A percentile compares a stretch with the other conserved stretches of the same genome.
Conservation (phyloP, 1,284 basidiomycete species). For the Violaceomyces palustris region DNA sequence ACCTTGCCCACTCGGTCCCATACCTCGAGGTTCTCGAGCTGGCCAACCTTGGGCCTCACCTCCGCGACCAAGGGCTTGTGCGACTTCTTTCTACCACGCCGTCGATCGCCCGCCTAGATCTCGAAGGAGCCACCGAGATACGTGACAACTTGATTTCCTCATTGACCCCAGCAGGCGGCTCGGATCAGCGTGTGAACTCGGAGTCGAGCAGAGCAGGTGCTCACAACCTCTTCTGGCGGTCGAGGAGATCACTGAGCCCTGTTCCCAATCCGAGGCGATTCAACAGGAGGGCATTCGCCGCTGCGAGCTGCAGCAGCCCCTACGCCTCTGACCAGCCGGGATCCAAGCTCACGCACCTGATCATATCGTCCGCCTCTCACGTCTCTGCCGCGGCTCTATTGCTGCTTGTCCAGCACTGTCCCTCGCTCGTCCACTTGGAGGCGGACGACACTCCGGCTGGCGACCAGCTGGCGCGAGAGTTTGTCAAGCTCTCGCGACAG, state of each 20-base stretch:
- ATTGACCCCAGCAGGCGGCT: constrained; percentile 65
- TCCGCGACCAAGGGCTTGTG: constrained; percentile 69
- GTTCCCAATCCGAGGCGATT: no score
- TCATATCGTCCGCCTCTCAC: constrained; percentile 58
- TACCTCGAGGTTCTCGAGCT: constrained; percentile 74
- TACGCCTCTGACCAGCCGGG: constrained; percentile 56
- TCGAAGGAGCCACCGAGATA: constrained; percentile 74
- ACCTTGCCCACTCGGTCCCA: constrained; percentile 69
- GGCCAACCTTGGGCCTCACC: constrained; percentile 59
- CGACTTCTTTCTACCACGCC: constrained; percentile 68
- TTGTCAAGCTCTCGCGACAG: constrained; percentile 22
- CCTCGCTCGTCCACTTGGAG: constrained; percentile 30
- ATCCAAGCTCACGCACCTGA: constrained; percentile 66
- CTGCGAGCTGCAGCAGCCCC: neutral
- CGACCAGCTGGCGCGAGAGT: constrained; percentile 27
- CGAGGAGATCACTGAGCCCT: no score
- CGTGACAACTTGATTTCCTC: constrained; percentile 66
- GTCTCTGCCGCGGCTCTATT: constrained; percentile 18
- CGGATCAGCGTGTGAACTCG: no score
- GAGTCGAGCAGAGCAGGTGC: neutral
- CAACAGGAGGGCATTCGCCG: neutral
- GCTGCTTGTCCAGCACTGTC: constrained; percentile 26
- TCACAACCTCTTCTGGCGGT: neutral
- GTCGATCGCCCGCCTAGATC: constrained; percentile 68
- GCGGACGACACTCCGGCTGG: constrained; percentile 33